phyloP scores from a whole-genome alignment of 2,329 filamentous ascomycete genomes.

The Chaetothyriales sp. region DNA sequence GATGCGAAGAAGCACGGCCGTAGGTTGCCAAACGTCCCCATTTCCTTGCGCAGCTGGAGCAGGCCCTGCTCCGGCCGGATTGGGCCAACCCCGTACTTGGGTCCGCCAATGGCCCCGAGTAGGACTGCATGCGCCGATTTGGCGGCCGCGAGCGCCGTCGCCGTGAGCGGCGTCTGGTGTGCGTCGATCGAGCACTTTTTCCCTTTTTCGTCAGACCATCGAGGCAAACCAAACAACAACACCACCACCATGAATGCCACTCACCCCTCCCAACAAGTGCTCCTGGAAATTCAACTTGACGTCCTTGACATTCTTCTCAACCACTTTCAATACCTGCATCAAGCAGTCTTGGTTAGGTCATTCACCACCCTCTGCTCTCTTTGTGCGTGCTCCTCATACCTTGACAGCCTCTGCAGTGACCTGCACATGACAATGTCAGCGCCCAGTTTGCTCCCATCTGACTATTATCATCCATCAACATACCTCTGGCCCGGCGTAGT shows the following conservation, averaged over 20 bases:
- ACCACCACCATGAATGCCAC: conserved; percentile 28
- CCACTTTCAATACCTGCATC: conserved; percentile 57
- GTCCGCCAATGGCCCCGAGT: conserved; percentile 88
- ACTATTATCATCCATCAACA: conserved; percentile 19
- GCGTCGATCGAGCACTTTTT: conserved; percentile 57
- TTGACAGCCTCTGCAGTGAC: conserved; percentile 55
- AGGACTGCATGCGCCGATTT: conserved; percentile 80
- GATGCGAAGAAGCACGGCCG: conserved; percentile 93
- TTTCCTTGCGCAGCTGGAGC: conserved; percentile 80
- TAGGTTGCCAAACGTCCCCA: conserved; percentile 88
- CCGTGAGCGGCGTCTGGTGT: conserved; percentile 63
- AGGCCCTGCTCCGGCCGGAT: conserved; percentile 89
- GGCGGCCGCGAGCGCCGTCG: conserved; percentile 67
- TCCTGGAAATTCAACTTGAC: conserved; percentile 81
- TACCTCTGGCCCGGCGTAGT: conserved; percentile 79
- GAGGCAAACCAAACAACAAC: neutral
- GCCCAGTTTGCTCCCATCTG: neutral
- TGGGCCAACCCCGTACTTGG: conserved; percentile 82
- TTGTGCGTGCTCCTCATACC: conserved; percentile 35
- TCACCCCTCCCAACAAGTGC: conserved; percentile 80
- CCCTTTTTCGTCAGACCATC: neutral
- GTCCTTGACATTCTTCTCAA: conserved; percentile 56
- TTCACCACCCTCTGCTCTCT: neutral
- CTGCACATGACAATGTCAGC: neutral
- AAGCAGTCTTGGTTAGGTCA: conserved; percentile 2